Percentiles rank a stretch among this genome's conserved stretches.
These are phyloP conservation scores for Phytopythium vexans DNA, from an alignment of 352 stramenopile genomes.

Conservation along the genomic window DNA sequence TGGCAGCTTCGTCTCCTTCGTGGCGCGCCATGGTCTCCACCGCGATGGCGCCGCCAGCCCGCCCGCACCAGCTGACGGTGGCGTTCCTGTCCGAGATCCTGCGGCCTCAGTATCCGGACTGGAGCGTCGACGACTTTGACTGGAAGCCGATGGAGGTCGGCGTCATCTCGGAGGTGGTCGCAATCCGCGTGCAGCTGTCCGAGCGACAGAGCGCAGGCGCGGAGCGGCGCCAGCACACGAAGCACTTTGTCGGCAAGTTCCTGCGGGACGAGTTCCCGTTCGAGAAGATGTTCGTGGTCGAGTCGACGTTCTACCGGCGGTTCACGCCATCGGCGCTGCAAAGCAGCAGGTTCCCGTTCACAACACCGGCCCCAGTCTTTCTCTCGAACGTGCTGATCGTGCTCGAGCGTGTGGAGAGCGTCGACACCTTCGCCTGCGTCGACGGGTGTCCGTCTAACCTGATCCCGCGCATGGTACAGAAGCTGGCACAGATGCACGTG, in stretches of 20 bases:
- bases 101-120: conserved; percentile 8
- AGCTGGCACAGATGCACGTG: conserved; percentile 64
- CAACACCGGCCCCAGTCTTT: conserved; percentile 47
- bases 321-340: conserved; percentile 19
- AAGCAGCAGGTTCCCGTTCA: conserved; percentile 55
- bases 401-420: conserved; percentile 47
- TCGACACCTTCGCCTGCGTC: conserved; percentile 57
- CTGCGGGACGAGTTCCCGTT: conserved; percentile 75
- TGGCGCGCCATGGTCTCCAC: background rate
- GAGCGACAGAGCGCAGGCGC: background rate
- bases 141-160: conserved; percentile 70
- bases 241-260: conserved; percentile 70
- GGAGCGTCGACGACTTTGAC: conserved; percentile 40
- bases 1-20: background rate
- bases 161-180: conserved; percentile 77
- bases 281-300: conserved; percentile 76
- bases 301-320: conserved; percentile 69
- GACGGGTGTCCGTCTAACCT: conserved; percentile 52
- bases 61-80: conserved; percentile 41
- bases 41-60: conserved; percentile 11
- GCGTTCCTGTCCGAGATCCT: conserved; percentile 51
- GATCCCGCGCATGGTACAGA: conserved; percentile 40
- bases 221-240: conserved; percentile 5
- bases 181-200: conserved; percentile 33
- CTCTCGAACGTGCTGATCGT: conserved; percentile 72